These are phyloP conservation scores for Oryza rufipogon DNA, from an alignment of 176 grass and related monocot species.

Conservation along the genomic window DNA sequence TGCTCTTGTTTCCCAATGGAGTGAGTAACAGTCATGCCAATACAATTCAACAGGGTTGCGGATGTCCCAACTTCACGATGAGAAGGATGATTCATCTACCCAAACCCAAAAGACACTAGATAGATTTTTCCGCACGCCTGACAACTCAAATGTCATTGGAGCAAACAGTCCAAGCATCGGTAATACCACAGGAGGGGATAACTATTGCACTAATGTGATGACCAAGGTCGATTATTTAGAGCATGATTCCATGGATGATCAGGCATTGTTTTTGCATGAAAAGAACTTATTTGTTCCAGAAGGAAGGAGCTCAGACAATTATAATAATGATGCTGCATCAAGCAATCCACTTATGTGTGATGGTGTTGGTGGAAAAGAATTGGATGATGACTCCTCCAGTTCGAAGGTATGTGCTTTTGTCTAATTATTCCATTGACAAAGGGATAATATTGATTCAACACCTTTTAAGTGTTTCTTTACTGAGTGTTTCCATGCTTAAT, in stretches of 20 bases:
- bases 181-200: constrained; percentile 14
- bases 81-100: constrained; percentile 54
- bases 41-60: constrained; percentile 63
- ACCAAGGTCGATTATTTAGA: constrained; percentile 27
- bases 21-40: constrained; percentile 14
- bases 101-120: constrained; percentile 77
- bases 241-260: constrained; percentile 33
- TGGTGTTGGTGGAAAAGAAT: constrained; percentile 14
- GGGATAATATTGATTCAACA: neutral
- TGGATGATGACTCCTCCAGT: neutral
- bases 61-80: constrained; percentile 82
- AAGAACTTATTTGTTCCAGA: constrained; percentile 43
- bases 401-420: constrained; percentile 25
- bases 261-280: constrained; percentile 23
- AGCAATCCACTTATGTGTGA: neutral
- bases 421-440: neutral
- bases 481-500: neutral
- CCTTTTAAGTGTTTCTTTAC: neutral
- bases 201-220: neutral
- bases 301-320: constrained; percentile 35
- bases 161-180: neutral
- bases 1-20: constrained; percentile 14
- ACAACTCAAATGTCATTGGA: constrained; percentile 32
- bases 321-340: constrained; percentile 4
- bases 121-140: constrained; percentile 50